phyloP scores from a whole-genome alignment of 1,284 basidiomycete genomes.

The Cryptococcus sp. region DNA sequence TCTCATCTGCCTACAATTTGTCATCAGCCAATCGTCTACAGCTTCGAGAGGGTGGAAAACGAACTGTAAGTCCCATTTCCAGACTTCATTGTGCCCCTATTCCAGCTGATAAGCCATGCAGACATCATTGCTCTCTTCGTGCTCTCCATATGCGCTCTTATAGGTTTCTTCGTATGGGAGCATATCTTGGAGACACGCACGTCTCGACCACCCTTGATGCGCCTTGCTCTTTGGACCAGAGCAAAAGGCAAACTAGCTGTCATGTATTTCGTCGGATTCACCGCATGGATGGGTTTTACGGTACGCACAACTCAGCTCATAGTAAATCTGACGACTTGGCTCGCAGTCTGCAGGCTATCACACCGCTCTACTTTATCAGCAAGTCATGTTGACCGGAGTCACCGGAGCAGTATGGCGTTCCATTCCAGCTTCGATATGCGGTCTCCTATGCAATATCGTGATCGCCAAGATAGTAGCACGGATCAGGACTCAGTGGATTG shows the following conservation, averaged over 20 bases:
- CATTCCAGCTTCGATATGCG: neutral
- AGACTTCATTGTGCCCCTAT: too few relatives aligned
- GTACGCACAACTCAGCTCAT: neutral
- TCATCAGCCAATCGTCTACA: neutral
- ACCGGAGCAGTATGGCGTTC: neutral
- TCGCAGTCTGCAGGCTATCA: neutral
- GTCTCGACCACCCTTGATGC: neutral
- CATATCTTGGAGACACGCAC: neutral
- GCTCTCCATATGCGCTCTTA: neutral
- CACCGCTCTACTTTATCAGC: neutral
- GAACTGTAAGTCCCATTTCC: neutral
- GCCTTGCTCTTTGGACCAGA: neutral
- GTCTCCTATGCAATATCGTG: neutral
- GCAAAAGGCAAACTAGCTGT: neutral
- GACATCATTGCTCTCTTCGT: neutral
- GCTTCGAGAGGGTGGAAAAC: neutral
- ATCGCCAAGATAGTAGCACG: neutral
- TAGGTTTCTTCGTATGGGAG: neutral
- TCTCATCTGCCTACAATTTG: slow-evolving; percentile 8
- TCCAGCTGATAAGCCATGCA: neutral
- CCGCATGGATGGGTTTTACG: neutral
- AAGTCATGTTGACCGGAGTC: neutral
- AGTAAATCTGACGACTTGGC: neutral
- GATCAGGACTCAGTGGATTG: neutral
- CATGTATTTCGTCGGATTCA: neutral